These are phyloP conservation scores for Candida fluviatilis DNA, from an alignment of 805 yeast species.

Conservation along the genomic window DNA sequence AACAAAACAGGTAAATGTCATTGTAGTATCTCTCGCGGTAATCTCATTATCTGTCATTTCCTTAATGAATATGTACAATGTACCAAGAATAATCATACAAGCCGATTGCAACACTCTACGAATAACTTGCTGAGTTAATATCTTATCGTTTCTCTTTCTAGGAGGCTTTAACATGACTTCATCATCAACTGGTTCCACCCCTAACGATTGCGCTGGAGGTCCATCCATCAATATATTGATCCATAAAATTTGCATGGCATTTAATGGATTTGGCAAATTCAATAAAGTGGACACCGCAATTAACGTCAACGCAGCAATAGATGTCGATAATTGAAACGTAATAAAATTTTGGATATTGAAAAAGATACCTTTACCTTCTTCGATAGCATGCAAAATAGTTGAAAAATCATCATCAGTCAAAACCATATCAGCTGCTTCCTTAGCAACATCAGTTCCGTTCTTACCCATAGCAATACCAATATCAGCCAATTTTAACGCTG, in stretches of 20 bases:
- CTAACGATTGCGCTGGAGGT: conserved; percentile 96
- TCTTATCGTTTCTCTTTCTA: conserved; percentile 79
- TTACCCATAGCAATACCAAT: conserved; percentile 93
- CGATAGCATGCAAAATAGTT: conserved; percentile 88
- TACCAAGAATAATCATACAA: conserved; percentile 71
- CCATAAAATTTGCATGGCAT: conserved; percentile 98
- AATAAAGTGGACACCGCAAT: conserved; percentile 85
- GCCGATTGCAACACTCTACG: conserved; percentile 77
- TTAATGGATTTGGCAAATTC: conserved; percentile 87
- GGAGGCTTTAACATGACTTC: conserved; percentile 98
- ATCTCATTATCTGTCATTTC: conserved; percentile 83
- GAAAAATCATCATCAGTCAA: conserved; percentile 95
- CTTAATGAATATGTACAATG: conserved; percentile 76
- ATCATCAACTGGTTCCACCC: conserved; percentile 96
- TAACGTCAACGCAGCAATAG: conserved; percentile 89
- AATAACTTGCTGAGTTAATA: conserved; percentile 66
- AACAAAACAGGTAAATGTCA: conserved; percentile 98
- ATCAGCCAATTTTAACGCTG: conserved; percentile 94
- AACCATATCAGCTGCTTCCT: conserved; percentile 98
- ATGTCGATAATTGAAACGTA: conserved; percentile 93
- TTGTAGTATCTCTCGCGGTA: conserved; percentile 94
- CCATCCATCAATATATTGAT: conserved; percentile 98
- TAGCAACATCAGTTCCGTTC: conserved; percentile 97
- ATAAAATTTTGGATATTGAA: conserved; percentile 91
- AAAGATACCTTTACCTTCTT: conserved; percentile 97